Evolutionary conservation across 495 filamentous ascomycete species (phyloP).

Genomic region (Parachaetomium inaequale): DNA sequence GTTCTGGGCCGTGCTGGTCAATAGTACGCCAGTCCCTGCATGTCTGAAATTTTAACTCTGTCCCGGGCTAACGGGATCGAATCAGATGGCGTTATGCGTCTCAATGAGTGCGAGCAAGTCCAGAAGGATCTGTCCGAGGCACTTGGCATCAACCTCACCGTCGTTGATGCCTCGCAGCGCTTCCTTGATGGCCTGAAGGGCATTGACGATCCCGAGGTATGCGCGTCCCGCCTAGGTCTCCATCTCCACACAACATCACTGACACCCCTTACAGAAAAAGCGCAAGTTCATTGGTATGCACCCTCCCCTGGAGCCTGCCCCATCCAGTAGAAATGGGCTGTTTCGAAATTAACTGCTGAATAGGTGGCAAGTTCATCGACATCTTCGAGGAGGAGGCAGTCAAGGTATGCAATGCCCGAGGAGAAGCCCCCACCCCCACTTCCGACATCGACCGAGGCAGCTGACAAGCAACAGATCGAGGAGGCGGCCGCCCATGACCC

Average conservation of each 20-base stretch:
- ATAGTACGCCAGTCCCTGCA: conserved; percentile 46
- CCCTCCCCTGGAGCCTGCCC: not conserved
- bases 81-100: conserved; percentile 66
- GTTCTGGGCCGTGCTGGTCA: conserved; percentile 83
- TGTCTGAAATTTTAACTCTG: not conserved
- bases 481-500: conserved; percentile 57
- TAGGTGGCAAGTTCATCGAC: conserved; percentile 63
- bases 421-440: not conserved
- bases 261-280: conserved; percentile 53
- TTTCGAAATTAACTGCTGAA: conserved; percentile 13
- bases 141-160: conserved; percentile 84
- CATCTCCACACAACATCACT: not conserved
- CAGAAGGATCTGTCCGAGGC: conserved; percentile 69
- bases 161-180: conserved; percentile 71
- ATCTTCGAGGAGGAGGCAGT: conserved; percentile 79
- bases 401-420: conserved; percentile 31
- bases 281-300: conserved; percentile 76
- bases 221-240: not conserved
- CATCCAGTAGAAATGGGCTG: not conserved
- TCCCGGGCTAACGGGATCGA: conserved; percentile 33
- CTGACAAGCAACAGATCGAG: conserved; percentile 51
- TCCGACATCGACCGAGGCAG: not conserved
- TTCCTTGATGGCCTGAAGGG: conserved; percentile 76
- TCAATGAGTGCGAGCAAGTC: conserved; percentile 78
- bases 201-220: conserved; percentile 67